Conservation (phyloP, 1,284 basidiomycete species). For the Exsudoporus floridanus region DNA sequence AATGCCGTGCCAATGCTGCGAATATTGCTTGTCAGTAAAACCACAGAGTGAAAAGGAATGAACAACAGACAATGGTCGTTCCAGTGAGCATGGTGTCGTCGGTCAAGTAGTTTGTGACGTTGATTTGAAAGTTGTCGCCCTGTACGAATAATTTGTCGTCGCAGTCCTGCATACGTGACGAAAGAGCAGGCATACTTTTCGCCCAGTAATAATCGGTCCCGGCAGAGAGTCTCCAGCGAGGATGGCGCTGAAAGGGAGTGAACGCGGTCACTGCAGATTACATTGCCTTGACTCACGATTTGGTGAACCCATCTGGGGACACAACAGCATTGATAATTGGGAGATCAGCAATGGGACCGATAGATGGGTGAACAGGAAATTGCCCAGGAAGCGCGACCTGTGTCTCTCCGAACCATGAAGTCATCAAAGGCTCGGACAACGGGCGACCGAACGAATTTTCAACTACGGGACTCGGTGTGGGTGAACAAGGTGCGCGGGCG, state of each 20-base stretch:
- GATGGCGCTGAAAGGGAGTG: conserved; percentile 3
- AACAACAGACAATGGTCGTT: conserved; percentile 28
- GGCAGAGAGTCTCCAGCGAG: conserved; percentile 26
- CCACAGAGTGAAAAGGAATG: conserved; percentile 28
- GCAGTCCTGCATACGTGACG: not conserved
- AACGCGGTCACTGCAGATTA: not conserved
- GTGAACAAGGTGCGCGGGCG: not conserved
- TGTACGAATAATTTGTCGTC: not conserved
- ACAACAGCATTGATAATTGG: conserved; percentile 31
- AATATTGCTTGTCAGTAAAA: not conserved
- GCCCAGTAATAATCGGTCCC: conserved; percentile 33
- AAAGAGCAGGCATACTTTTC: conserved; percentile 23
- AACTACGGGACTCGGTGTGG: not conserved
- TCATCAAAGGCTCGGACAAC: not conserved
- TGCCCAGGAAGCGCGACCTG: not conserved
- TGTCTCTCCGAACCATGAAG: not conserved
- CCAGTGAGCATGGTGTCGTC: conserved; percentile 20
- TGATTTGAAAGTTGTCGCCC: conserved; percentile 21
- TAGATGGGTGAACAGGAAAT: conserved; percentile 1
- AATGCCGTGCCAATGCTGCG: conserved; percentile 32
- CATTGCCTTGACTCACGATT: conserved; percentile 9
- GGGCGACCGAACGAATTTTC: too few species aligned
- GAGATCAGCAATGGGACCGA: conserved; percentile 28
- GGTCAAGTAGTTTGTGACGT: conserved; percentile 14
- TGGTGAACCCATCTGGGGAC: conserved; percentile 34